Conservation (phyloP, 352 stramenopile species). For the Globisporangium nagaii region DNA sequence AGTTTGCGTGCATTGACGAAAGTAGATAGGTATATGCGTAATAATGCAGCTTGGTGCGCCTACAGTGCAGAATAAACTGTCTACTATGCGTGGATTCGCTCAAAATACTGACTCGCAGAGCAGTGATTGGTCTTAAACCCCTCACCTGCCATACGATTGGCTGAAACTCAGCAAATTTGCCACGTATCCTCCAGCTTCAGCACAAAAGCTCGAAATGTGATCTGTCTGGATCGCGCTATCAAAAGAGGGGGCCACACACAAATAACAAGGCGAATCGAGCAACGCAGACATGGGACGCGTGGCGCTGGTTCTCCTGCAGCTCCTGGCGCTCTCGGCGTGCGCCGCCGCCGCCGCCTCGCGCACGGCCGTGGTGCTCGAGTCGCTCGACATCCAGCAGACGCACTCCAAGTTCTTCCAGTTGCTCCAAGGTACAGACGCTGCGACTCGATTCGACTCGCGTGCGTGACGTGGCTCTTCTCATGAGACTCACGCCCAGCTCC, state of each 20-base stretch:
- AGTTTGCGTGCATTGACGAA: no score
- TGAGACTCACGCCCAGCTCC: not conserved
- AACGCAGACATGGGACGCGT: conserved; percentile 6
- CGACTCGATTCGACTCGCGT: not conserved
- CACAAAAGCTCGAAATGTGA: no score
- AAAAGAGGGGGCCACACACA: not conserved
- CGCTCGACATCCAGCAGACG: conserved; percentile 44
- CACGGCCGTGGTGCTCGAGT: conserved; percentile 70
- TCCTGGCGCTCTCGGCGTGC: conserved; percentile 2
- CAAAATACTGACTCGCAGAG: no score
- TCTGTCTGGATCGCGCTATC: conserved; percentile 9
- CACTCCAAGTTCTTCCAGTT: conserved; percentile 76
- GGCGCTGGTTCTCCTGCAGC: conserved; percentile 6
- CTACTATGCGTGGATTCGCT: no score
- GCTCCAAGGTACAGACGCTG: conserved; percentile 35
- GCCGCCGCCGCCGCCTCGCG: conserved; percentile 26
- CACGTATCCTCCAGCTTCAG: no score
- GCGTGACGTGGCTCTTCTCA: not conserved
- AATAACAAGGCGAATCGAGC: not conserved
- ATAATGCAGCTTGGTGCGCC: no score
- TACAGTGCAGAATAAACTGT: no score
- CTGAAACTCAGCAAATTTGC: no score
- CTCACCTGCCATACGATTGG: no score
- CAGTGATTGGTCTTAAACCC: no score
- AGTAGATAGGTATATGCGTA: no score